Percentiles rank a stretch among this genome's conserved stretches.
Evolutionary conservation across 2,329 filamentous ascomycete species (phyloP).

Genomic region (Lachnellula cervina): DNA sequence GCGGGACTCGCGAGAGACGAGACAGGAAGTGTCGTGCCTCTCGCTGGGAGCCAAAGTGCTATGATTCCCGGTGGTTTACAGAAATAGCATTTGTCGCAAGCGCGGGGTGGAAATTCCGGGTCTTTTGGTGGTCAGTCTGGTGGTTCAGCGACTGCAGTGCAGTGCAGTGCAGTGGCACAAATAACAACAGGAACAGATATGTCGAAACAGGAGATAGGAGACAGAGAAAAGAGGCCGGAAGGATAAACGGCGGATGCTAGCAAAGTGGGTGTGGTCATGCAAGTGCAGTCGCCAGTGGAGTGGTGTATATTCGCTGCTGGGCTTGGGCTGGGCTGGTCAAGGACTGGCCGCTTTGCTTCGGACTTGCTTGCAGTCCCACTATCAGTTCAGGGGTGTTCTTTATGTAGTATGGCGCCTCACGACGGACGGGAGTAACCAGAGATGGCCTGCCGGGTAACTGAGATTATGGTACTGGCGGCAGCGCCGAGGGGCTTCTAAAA

Average conservation of each 20-base stretch:
- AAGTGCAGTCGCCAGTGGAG: too few relatives aligned
- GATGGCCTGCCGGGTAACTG: background rate
- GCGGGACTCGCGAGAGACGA: slow-evolving; percentile 11
- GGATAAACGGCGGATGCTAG: background rate
- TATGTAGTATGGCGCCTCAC: background rate
- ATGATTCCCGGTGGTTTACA: background rate
- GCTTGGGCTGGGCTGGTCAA: background rate
- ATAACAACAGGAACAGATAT: background rate
- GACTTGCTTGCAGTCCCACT: background rate
- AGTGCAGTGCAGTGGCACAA: background rate
- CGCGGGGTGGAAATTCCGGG: background rate
- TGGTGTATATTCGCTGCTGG: background rate
- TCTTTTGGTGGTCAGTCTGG: background rate
- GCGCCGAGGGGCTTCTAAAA: background rate
- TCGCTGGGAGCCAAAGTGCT: background rate
- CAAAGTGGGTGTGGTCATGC: background rate
- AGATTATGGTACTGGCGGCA: background rate
- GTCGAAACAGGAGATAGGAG: background rate
- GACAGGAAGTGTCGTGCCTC: background rate
- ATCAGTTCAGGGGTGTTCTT: background rate
- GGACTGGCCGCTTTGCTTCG: background rate
- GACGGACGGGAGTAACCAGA: background rate
- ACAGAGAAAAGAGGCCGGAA: background rate
- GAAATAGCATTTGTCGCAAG: background rate
- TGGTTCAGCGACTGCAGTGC: background rate